A percentile compares a stretch with the other conserved stretches of the same genome.
Evolutionary conservation across 2,329 filamentous ascomycete genomes (phyloP).

Genomic region (Diplodia corticola): DNA sequence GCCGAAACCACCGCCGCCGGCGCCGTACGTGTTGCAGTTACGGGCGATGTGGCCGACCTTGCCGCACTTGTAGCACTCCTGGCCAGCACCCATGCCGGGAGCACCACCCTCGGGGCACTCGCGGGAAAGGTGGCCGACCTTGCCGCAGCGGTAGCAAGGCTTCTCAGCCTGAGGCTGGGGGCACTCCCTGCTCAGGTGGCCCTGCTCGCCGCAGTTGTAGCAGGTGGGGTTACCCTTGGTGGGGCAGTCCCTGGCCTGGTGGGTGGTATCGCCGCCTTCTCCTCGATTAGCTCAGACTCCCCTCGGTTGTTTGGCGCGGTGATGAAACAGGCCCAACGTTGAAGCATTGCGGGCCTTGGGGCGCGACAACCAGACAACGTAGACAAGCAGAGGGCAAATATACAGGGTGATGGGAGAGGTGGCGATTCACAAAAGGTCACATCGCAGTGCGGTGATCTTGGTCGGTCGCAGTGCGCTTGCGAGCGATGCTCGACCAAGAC

Average conservation of each 20-base stretch:
- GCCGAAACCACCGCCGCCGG: constrained; percentile 44
- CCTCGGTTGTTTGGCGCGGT: constrained; percentile 24
- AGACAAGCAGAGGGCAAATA: background rate
- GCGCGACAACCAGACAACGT: background rate
- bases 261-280: constrained; percentile 50
- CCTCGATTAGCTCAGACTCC: constrained; percentile 22
- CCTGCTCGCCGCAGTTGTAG: constrained; percentile 52
- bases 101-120: constrained; percentile 67
- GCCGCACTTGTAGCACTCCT: constrained; percentile 96
- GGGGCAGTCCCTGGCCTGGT: constrained; percentile 54
- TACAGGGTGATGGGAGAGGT: constrained; percentile 10
- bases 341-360: background rate
- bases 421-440: constrained; percentile 18
- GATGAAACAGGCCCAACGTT: background rate
- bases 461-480: constrained; percentile 12
- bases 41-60: constrained; percentile 95
- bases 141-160: constrained; percentile 71
- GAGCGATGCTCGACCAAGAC: constrained; percentile 14
- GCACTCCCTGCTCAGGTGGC: constrained; percentile 75
- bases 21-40: constrained; percentile 72
- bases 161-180: constrained; percentile 85
- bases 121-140: constrained; percentile 86
- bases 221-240: constrained; percentile 52
- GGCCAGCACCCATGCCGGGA: constrained; percentile 51
- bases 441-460: constrained; percentile 12